These are phyloP conservation scores for Lyophyllum decastes DNA, from an alignment of 768 basidiomycete species.

Conservation along the genomic window DNA sequence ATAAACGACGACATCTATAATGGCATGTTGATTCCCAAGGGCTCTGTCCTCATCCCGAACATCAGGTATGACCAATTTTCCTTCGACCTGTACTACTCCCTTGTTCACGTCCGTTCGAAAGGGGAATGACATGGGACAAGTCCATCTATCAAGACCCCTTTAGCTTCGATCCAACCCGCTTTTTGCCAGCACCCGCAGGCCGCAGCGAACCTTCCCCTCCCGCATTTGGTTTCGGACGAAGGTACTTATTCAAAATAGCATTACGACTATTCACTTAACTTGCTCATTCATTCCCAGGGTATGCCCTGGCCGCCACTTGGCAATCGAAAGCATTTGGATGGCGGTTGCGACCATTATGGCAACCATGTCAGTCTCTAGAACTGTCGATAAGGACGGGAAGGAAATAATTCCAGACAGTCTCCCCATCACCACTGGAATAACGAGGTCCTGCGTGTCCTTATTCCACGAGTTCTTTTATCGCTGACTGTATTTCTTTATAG, in stretches of 20 bases:
- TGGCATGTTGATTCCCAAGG: conserved; percentile 18
- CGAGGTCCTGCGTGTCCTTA: background rate
- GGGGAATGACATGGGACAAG: conserved; percentile 15
- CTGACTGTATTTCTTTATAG: background rate
- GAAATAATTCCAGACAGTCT: background rate
- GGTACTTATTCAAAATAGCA: background rate
- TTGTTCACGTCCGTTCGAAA: background rate
- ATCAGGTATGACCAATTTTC: conserved; percentile 1
- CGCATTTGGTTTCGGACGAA: background rate
- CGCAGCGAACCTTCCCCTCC: background rate
- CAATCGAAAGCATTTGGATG: background rate
- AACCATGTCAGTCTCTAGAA: conserved; percentile 1
- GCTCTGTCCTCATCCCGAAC: conserved; percentile 13
- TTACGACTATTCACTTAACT: background rate
- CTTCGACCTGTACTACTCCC: background rate
- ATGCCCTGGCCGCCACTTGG: conserved; percentile 2
- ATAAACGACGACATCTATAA: conserved; percentile 16
- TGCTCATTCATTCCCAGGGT: background rate
- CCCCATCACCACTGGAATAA: background rate
- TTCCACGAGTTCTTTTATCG: too few relatives aligned
- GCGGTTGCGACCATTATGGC: background rate
- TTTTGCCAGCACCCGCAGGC: background rate
- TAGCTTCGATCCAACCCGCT: background rate
- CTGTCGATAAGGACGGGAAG: conserved; percentile 4
- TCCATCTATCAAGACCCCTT: conserved; percentile 9